Evolutionary conservation across 305 asterid genomes (phyloP).

Genomic region (Rubia balearica): DNA sequence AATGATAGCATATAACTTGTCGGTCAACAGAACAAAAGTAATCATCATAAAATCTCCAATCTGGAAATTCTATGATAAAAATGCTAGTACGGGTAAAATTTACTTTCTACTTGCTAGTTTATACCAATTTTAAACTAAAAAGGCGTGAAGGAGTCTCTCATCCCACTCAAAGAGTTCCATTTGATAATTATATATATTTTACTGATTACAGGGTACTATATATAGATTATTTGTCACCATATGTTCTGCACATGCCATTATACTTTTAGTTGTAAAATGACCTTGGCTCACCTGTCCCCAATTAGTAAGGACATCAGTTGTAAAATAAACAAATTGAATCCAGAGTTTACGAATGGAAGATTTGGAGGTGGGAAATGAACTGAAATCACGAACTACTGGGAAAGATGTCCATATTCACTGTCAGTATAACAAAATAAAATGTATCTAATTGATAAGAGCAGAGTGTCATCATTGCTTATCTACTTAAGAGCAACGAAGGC

Average conservation of each 20-base stretch:
- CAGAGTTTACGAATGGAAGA: neutral
- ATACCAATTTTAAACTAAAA: no score
- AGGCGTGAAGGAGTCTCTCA: no score
- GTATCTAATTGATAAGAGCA: neutral
- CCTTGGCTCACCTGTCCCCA: neutral
- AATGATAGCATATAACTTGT: neutral
- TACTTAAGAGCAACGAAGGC: neutral
- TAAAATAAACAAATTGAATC: no score
- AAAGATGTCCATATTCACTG: neutral
- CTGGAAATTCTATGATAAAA: neutral
- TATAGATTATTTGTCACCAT: neutral
- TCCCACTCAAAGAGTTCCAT: no score
- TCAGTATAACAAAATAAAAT: constrained; percentile 2
- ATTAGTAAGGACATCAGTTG: no score
- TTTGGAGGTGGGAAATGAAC: neutral
- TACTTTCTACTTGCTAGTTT: no score
- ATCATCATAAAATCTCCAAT: neutral
- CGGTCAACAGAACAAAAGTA: neutral
- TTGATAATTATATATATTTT: no score
- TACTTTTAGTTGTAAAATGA: neutral
- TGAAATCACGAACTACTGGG: neutral
- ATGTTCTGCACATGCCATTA: neutral
- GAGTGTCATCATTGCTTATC: neutral
- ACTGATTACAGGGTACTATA: no score
- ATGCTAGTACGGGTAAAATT: no score